Base-by-base conservation (phyloP, 805 yeast species). In the Lipomyces orientalis region DNA sequence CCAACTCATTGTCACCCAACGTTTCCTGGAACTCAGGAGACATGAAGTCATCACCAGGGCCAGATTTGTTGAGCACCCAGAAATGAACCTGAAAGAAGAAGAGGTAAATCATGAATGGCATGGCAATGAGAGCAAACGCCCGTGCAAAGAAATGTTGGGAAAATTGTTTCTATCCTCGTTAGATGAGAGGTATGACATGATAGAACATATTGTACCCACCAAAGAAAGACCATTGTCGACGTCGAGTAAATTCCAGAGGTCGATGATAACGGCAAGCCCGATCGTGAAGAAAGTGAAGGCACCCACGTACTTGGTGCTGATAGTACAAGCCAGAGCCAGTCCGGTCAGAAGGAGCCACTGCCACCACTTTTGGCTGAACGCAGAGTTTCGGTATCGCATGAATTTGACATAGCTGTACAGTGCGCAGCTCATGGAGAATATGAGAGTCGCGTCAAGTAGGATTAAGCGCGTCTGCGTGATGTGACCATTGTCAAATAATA, bases 41-140 rank as follows among this genome's bases (percentile, higher is more conserved):
- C 99, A 95, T 95, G 78, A 94, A 93, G 2, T 84, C 83, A 77
- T 95, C 98, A 69, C 99, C 99, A 4, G 98, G 95, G 35, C 99
- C 99, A 1, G 98, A 93, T 73, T 86, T 88, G 73, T 80, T 84
- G 75, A 95, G 85, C 33, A 95, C 85, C 37, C 87, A 85, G 80
- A 95, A 95, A 80, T 95, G 99, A 63, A 93, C 83, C 81, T 88
- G 92, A 81, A 94, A 95, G 97, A 98, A 93, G 74, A 86, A 88
- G 70, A 93, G 82, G 77, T 92, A 95, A 72, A 95, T 85, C 39
- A 86, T 71, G 76, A 92, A 90, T 35, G 99, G 99, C 19, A 93
- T 78, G 12, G 91, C 83, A 64, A 95, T 85, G 73, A 95, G 84
- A 1, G 88, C 83, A 72, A 87, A 83, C 31, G 88, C 82, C 75